phyloP scores from a whole-genome alignment of 2,329 filamentous ascomycete species.

The Neocatenulostroma microsporum region DNA sequence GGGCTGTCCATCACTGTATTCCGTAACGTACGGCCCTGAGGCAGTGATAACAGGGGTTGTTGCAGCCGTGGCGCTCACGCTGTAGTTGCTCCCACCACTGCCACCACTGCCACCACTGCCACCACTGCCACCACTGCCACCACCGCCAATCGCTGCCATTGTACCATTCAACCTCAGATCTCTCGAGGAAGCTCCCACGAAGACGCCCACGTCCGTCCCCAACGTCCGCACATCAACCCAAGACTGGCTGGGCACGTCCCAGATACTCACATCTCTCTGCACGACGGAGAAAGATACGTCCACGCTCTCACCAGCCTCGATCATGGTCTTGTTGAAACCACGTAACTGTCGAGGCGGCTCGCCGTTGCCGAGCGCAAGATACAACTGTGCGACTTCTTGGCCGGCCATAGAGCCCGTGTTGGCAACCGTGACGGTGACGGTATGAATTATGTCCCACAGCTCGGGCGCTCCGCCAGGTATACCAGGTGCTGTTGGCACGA shows the following conservation, averaged over 20 bases:
- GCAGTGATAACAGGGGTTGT: neutral
- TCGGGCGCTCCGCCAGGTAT: conserved; percentile 47
- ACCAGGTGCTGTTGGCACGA: neutral
- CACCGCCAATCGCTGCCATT: neutral
- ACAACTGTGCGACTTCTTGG: conserved; percentile 51
- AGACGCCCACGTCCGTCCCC: conserved; percentile 1
- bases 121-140: no score
- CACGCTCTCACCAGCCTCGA: conserved; percentile 22
- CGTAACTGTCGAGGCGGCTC: conserved; percentile 21
- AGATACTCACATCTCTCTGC: conserved; percentile 42
- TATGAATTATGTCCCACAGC: conserved; percentile 57
- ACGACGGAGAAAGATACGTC: conserved; percentile 31
- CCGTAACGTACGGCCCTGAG: neutral
- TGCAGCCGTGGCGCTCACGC: neutral
- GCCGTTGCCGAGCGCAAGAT: conserved; percentile 33
- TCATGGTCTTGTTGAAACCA: conserved; percentile 25
- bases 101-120: no score
- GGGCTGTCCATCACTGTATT: neutral
- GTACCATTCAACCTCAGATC: neutral
- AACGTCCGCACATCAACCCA: conserved; percentile 7
- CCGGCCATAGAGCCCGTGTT: conserved; percentile 53
- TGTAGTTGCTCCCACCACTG: neutral
- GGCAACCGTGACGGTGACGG: conserved; percentile 50
- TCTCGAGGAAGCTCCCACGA: neutral
- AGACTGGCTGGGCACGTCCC: no score